Percentiles rank a stretch among this genome's conserved stretches.
phyloP scores from a whole-genome alignment of 768 basidiomycete species.

The Grammothele lineata region DNA sequence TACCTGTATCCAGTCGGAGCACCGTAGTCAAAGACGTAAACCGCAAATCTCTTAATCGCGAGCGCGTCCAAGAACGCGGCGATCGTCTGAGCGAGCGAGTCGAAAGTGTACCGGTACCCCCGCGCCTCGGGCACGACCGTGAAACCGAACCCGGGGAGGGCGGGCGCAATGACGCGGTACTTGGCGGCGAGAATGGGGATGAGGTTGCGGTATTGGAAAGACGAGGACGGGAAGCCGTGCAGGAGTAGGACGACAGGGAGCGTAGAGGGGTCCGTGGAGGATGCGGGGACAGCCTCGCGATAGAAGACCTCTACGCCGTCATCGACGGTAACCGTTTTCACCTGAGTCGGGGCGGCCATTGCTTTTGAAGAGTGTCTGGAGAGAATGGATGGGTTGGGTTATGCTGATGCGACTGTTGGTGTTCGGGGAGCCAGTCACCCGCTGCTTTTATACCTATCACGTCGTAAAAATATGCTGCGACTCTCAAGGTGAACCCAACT shows the following conservation, averaged over 20 bases:
- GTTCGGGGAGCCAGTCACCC: not conserved
- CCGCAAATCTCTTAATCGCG: constrained; percentile 33
- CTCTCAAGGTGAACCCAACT: too few species aligned
- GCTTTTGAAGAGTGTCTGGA: not conserved
- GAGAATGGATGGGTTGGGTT: too few species aligned
- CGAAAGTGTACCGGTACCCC: constrained; percentile 39
- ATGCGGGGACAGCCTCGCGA: constrained; percentile 33
- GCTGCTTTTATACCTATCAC: too few species aligned
- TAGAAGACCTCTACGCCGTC: constrained; percentile 41
- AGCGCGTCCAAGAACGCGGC: constrained; percentile 38
- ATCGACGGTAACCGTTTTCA: constrained; percentile 24
- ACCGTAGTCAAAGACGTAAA: constrained; percentile 51
- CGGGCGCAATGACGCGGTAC: constrained; percentile 47
- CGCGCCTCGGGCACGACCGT: constrained; percentile 36
- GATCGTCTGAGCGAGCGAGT: constrained; percentile 35
- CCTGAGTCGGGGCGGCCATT: constrained; percentile 13
- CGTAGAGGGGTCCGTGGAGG: constrained; percentile 8
- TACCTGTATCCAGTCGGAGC: constrained; percentile 32
- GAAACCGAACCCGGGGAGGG: constrained; percentile 49
- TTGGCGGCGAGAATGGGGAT: constrained; percentile 36
- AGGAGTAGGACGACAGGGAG: constrained; percentile 37
- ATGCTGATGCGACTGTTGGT: not conserved
- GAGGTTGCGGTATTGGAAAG: constrained; percentile 45
- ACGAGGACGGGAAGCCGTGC: constrained; percentile 48
- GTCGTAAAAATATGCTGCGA: too few species aligned